Conservation (phyloP, 805 yeast species). For the Wickerhamomyces hampshirensis region DNA sequence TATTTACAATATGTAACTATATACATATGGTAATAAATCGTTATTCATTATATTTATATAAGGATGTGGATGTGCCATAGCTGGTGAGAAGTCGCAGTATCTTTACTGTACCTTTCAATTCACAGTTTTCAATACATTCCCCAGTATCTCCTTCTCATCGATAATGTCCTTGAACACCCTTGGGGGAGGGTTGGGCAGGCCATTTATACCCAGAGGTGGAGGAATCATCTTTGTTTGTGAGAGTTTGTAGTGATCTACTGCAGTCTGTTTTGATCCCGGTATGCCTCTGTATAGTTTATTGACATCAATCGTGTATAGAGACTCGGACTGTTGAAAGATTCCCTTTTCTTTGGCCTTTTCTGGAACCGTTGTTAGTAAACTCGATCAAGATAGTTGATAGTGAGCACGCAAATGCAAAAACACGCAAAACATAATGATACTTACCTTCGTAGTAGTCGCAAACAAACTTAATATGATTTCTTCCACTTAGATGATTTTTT, state of each 20-base stretch:
- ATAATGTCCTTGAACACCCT: constrained; percentile 14
- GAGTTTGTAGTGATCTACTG: constrained; percentile 16
- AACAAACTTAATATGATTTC: constrained; percentile 65
- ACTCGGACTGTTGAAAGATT: constrained; percentile 26
- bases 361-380: constrained; percentile 4
- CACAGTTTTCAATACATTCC: constrained; percentile 19
- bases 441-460: constrained; percentile 64
- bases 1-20: no score
- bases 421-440: constrained; percentile 23
- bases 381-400: no score
- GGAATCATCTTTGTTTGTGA: constrained; percentile 18
- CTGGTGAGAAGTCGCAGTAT: no score
- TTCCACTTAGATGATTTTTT: constrained; percentile 73
- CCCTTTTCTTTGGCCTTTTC: constrained; percentile 30
- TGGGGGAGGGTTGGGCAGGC: constrained; percentile 24
- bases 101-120: constrained; percentile 6
- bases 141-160: constrained; percentile 11
- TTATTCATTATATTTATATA: no score
- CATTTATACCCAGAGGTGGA: constrained; percentile 22
- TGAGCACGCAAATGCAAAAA: no score
- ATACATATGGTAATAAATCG: no score
- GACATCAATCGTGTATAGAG: constrained; percentile 17
- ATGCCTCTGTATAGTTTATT: constrained; percentile 22
- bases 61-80: no score
- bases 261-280: constrained; percentile 25